Percentiles rank a stretch among this genome's conserved stretches.
phyloP scores from a whole-genome alignment of 257 asterid genomes.

The Lavandula angustifolia region DNA sequence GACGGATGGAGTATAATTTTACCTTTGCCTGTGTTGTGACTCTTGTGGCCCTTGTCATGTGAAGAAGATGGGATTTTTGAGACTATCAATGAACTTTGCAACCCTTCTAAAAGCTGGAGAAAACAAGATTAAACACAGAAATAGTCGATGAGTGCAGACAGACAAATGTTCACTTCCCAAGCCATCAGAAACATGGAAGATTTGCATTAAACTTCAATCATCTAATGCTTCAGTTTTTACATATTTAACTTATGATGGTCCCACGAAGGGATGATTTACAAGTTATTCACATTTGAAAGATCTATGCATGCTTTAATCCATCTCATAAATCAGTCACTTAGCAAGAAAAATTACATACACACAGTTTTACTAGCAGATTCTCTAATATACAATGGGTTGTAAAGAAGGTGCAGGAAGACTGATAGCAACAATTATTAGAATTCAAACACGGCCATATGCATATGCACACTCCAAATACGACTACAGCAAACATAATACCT shows the following conservation, averaged over 20 bases:
- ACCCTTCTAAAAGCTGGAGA: constrained; percentile 86
- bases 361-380: not conserved
- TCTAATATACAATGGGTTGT: not conserved
- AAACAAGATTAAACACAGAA: constrained; percentile 26
- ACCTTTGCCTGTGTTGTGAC: constrained; percentile 49
- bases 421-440: not conserved
- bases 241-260: not conserved
- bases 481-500: constrained; percentile 15
- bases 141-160: not conserved
- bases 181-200: not conserved
- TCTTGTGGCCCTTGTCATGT: constrained; percentile 65
- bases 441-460: not conserved
- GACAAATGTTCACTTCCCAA: not conserved
- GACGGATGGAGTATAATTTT: too few species aligned
- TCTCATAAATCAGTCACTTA: not conserved
- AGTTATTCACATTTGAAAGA: not conserved
- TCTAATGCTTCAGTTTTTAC: not conserved
- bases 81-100: constrained; percentile 74
- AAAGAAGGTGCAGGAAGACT: not conserved
- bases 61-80: constrained; percentile 70
- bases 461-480: constrained; percentile 16
- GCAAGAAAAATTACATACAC: not conserved
- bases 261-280: not conserved
- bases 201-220: constrained; percentile 3
- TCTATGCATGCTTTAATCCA: not conserved